Evolutionary conservation across 192 early-diverging fungal genomes (phyloP).

Genomic region (Podila epigama): DNA sequence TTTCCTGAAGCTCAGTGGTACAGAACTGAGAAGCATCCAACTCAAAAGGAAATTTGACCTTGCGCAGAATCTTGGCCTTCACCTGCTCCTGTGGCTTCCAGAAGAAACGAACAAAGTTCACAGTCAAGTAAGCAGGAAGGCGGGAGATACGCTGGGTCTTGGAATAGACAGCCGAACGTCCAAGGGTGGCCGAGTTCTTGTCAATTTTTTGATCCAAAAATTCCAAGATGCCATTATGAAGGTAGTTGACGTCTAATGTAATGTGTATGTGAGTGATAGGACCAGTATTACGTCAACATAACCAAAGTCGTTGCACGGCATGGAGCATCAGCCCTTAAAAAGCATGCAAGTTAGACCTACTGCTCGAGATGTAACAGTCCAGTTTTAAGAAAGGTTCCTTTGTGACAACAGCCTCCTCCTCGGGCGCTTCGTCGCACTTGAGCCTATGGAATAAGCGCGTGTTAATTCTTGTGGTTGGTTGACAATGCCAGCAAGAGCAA

Average conservation of each 20-base stretch:
- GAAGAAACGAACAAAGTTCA: slow-evolving; percentile 94
- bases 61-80: slow-evolving; percentile 93
- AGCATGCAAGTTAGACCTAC: slow-evolving; percentile 23
- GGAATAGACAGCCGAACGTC: slow-evolving; percentile 80
- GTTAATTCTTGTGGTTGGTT: background rate
- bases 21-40: slow-evolving; percentile 89
- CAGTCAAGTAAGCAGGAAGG: slow-evolving; percentile 87
- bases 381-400: slow-evolving; percentile 84
- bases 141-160: slow-evolving; percentile 80
- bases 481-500: background rate
- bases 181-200: slow-evolving; percentile 86
- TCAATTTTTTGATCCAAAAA: slow-evolving; percentile 85
- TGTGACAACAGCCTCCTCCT: slow-evolving; percentile 66
- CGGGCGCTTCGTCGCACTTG: slow-evolving; percentile 81
- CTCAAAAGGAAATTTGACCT: slow-evolving; percentile 94
- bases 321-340: background rate
- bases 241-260: slow-evolving; percentile 72
- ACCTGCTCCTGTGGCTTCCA: slow-evolving; percentile 86
- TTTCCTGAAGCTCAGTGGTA: slow-evolving; percentile 81
- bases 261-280: too few species aligned
- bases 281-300: background rate
- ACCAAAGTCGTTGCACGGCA: background rate
- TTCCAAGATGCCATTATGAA: slow-evolving; percentile 74
- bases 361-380: slow-evolving; percentile 67
- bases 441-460: slow-evolving; percentile 50